phyloP scores from a whole-genome alignment of 2,329 filamentous ascomycete species.

The Incumbomyces delicatus region DNA sequence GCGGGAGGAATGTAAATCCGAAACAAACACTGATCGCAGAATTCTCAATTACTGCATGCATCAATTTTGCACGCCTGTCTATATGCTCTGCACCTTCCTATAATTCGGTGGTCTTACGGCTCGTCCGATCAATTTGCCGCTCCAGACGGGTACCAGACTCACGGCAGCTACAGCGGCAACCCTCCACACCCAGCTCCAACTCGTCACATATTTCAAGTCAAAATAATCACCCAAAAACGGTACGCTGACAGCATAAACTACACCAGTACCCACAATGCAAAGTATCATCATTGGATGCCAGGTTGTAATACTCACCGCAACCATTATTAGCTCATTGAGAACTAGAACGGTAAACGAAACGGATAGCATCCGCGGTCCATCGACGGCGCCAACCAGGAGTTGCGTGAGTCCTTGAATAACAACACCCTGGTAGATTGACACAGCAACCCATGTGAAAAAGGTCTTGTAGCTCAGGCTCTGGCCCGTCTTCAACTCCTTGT shows the following conservation, averaged over 20 bases:
- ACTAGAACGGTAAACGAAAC: conserved; percentile 88
- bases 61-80: too few relatives aligned
- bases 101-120: conserved; percentile 88
- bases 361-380: conserved; percentile 62
- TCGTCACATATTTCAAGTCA: conserved; percentile 69
- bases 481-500: conserved; percentile 90
- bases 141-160: conserved; percentile 76
- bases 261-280: conserved; percentile 69
- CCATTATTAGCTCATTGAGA: conserved; percentile 93
- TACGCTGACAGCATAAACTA: conserved; percentile 69
- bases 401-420: conserved; percentile 94
- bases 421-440: conserved; percentile 88
- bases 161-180: conserved; percentile 70
- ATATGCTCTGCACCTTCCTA: conserved; percentile 59
- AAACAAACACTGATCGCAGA: too few relatives aligned
- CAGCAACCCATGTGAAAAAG: conserved; percentile 93
- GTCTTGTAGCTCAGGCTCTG: conserved; percentile 81
- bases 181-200: conserved; percentile 78
- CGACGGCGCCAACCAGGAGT: conserved; percentile 67
- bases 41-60: too few relatives aligned
- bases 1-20: too few relatives aligned
- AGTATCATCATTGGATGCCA: conserved; percentile 93
- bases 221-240: conserved; percentile 88
- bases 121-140: conserved; percentile 71
- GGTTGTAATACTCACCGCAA: conserved; percentile 89